Base-by-base conservation (phyloP, 2,329 filamentous ascomycete species). In the Penicillium sp. region DNA sequence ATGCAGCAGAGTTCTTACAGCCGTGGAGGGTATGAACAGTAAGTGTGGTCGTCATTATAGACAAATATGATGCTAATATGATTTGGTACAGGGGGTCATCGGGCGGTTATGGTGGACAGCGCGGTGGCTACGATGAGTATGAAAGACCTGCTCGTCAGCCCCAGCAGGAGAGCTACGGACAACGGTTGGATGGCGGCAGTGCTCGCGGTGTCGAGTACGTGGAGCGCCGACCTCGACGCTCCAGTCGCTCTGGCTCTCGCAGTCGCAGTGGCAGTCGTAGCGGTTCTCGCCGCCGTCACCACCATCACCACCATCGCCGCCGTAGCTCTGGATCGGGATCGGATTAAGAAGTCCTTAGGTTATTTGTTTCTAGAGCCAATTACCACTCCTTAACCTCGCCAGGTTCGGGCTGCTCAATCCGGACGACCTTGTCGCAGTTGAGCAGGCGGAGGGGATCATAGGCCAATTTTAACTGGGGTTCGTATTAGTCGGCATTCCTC, bases 381-480 rank as follows among this genome's bases (percentile, higher is more conserved):
- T 65, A 79, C 77, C 77, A 79, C 60, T 75, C 62, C 48, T 73
- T 75, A 3, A 79, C 66, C 62, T 84, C 80, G 3, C 79, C 80
- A 15, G 69, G 60, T 50, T 70, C 73, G 7, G 80, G 78, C 56
- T 67, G 61, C 58, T 82, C 75, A 32, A 80, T 73, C n/a, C 84
- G 73, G n/a, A 86, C 78, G 54, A 86, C 78, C 70, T 87, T 87
- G 67, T 87, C 83, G 62, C 82, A 84, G 60, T 87, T 87, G 21
- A 86, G 75, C 59, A 86, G 64, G 61, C 83, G 84, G n/a, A 85
- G 69, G n/a, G 84, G 84, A 64, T 87, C 84, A 61, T 84, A 82
- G 12, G 84, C 83, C 68, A 81, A 76, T 73, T 87, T 87, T 56
- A 87, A 74, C 80, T 83, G 63, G 43, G 50, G 39, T 18, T 24